phyloP scores from a whole-genome alignment of 768 basidiomycete genomes.

The Pleurotus tuoliensis region DNA sequence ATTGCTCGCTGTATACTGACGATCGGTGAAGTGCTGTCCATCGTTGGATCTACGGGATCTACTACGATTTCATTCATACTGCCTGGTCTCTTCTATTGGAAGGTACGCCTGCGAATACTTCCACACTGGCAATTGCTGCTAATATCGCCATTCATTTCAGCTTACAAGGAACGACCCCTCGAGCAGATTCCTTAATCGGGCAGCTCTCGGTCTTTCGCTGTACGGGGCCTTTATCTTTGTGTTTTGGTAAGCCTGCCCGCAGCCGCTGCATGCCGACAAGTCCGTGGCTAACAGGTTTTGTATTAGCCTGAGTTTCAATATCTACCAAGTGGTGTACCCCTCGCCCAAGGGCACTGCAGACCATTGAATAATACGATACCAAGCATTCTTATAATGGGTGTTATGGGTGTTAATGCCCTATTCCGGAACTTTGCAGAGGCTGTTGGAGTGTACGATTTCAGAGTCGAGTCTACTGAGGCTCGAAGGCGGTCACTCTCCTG shows the following conservation, averaged over 20 bases:
- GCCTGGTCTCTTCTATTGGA: slow-evolving; percentile 91
- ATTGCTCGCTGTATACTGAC: slow-evolving; percentile 46
- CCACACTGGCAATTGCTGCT: background rate
- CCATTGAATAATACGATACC: slow-evolving; percentile 12
- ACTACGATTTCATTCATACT: slow-evolving; percentile 97
- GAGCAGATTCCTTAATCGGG: slow-evolving; percentile 48
- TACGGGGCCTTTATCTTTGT: slow-evolving; percentile 82
- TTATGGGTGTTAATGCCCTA: too few species aligned
- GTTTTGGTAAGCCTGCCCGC: slow-evolving; percentile 67
- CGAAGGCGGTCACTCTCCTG: too few species aligned
- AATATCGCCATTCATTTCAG: slow-evolving; percentile 26
- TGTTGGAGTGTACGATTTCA: too few species aligned
- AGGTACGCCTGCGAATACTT: slow-evolving; percentile 39
- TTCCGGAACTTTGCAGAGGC: too few species aligned
- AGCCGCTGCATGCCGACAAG: slow-evolving; percentile 1
- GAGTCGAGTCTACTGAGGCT: too few species aligned
- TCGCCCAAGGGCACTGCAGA: slow-evolving; percentile 13
- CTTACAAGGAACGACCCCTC: slow-evolving; percentile 65
- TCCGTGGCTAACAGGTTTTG: background rate
- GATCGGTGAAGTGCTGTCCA: slow-evolving; percentile 73
- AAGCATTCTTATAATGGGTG: background rate
- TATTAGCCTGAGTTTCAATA: slow-evolving; percentile 71
- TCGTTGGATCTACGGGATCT: slow-evolving; percentile 95
- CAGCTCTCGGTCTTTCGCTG: slow-evolving; percentile 58
- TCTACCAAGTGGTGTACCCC: slow-evolving; percentile 57